Evolutionary conservation across 164 flowering plant genomes (phyloP).

Genomic region (Santalum album): DNA sequence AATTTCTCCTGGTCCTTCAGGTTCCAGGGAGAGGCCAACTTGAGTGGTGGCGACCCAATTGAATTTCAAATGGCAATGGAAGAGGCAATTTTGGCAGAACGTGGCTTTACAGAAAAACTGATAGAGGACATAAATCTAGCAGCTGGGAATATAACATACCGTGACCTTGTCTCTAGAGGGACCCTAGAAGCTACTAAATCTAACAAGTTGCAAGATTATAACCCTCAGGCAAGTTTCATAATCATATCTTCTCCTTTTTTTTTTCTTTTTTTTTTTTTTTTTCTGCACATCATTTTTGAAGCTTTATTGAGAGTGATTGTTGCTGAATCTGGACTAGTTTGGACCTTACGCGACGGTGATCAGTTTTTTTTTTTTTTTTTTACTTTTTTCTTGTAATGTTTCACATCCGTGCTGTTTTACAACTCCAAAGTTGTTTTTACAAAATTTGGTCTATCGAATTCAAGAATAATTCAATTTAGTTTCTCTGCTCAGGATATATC

Average conservation of each 20-base stretch:
- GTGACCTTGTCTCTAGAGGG: constrained; percentile 29
- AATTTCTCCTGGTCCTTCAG: constrained; percentile 26
- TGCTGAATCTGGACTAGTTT: no score
- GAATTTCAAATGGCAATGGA: constrained; percentile 75
- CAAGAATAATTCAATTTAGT: background rate
- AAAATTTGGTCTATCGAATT: background rate
- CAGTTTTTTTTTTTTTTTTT: no score
- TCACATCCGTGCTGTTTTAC: no score
- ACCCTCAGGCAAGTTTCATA: constrained; percentile 39
- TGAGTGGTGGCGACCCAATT: constrained; percentile 45
- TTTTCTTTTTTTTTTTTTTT: background rate
- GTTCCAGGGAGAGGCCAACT: constrained; percentile 67
- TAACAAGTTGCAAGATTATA: constrained; percentile 45
- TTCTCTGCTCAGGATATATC: constrained; percentile 29
- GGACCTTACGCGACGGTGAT: no score
- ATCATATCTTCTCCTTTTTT: background rate
- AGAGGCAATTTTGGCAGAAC: constrained; percentile 85
- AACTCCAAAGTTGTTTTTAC: no score
- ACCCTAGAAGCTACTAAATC: constrained; percentile 56
- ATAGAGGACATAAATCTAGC: constrained; percentile 33
- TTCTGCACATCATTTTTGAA: background rate
- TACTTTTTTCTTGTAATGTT: no score
- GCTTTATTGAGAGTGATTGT: no score
- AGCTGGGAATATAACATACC: constrained; percentile 25
- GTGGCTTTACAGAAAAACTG: constrained; percentile 46